These are phyloP conservation scores for Fusarium gaditjirri DNA, from an alignment of 2,329 filamentous ascomycete species.

Conservation along the genomic window DNA sequence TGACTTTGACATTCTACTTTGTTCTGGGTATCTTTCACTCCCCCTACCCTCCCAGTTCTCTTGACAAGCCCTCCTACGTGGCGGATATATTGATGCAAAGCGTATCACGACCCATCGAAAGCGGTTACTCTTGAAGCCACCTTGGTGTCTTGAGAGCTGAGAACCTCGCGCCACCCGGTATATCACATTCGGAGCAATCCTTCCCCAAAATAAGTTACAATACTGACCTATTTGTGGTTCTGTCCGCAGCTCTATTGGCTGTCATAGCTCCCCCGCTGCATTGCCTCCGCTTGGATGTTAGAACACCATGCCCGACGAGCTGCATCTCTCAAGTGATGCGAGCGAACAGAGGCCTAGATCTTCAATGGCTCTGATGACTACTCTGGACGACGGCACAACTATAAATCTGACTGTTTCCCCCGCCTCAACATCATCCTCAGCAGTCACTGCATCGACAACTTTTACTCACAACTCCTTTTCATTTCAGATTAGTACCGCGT, in stretches of 20 bases:
- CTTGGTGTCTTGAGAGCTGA: background rate
- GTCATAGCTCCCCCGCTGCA: no score
- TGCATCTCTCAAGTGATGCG: fast-evolving
- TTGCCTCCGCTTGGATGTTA: no score
- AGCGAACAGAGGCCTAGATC: fast-evolving
- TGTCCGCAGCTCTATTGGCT: no score
- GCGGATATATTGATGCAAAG: background rate
- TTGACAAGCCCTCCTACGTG: background rate
- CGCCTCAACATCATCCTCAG: background rate
- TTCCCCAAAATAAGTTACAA: no score
- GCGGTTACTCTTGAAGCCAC: background rate
- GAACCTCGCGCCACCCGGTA: background rate
- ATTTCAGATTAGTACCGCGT: fast-evolving
- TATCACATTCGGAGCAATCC: background rate
- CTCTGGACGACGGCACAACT: background rate
- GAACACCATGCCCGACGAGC: no score
- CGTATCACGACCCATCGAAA: background rate
- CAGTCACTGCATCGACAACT: background rate
- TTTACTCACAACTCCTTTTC: background rate
- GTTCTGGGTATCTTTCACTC: background rate
- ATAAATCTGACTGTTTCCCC: background rate
- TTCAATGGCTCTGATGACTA: fast-evolving
- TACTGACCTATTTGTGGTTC: no score
- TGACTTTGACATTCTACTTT: fast-evolving
- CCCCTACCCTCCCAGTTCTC: background rate